Evolutionary conservation across 441 rosid species (phyloP), one percentile per base, ranked within the genome.

Genomic region (Syzygium syzygioides): DNA sequence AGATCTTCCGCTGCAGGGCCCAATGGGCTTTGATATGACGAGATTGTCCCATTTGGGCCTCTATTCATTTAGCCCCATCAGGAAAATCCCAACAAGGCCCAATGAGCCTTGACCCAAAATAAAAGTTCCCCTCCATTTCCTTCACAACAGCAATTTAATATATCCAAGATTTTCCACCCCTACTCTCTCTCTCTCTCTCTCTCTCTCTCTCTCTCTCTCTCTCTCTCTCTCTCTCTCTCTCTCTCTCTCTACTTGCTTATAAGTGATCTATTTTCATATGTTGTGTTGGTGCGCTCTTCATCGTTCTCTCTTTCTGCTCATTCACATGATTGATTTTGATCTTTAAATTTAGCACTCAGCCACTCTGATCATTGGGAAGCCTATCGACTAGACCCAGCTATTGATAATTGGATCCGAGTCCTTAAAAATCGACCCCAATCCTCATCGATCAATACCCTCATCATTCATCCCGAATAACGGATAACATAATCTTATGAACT

Each of bases 261-360:
- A 71, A 71, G 80, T 19, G 80, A 37, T 71, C 11, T 34, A 19
- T 71, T 34, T 71, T 32, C 25, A 18, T 32, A 4, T 18, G 34
- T 34, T 18, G 7, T 32, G 7, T 9, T 18, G 9, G 9, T 18
- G 25, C 9, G 3, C 45, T 68, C 26, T 68, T 0, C 41, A 2
- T 68, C 4, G 18, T n/a, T 26, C 37, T n/a, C 71, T 30, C 45
- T 41, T 7, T 41, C 9, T n/a, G 0, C 7, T 32, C 0, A 2
- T 14, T 34, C 45, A 1, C 26, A 19, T 14, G 4, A 10, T 34
- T 68, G 79, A 34, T 13, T 26, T 68, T 6, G 79, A 18, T 68
- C 25, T 8, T 20, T 71, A 41, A 34, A 34, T 64, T 64, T 64
- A 30, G 23, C 71, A 64, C 34, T 30, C 5, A 15, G 5, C 9